Base-by-base conservation (phyloP, 176 grass and related monocot genomes). In the Melocanna baccifera region DNA sequence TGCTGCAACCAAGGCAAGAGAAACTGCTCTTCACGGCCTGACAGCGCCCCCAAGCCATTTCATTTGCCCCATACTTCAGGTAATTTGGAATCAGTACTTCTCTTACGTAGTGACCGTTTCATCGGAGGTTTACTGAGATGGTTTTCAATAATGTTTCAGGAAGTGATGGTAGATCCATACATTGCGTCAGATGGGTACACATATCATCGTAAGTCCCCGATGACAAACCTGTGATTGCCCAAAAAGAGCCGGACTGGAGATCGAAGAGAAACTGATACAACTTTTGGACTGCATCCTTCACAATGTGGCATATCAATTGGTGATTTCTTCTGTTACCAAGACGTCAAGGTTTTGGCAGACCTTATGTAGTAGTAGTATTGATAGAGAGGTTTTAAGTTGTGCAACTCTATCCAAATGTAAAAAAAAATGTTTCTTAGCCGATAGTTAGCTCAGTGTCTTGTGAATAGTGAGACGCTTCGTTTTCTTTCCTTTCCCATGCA, bases 1-100 rank as follows among this genome's bases (percentile, higher is more conserved):
- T 71, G 39, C 80, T 12, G 91, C 94, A 4, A 51, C 29, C 45
- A 84, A 65, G 65, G 79, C 70, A 3, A 87, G 79, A 62, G 76
- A 87, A 53, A 12, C 30, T 4, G 41, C 83, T 39, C 40, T 82
- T 67, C 59, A 73, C 16, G n/a, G 73, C 4, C 61, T 67, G 15
- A 59, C 79, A 2, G 75, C 82, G 13, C 85, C 91, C 13, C 91
- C 89, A 2, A 84, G 86, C 29, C 94, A 97, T 68, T 97, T 97
- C 80, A 71, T 97, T 6, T 97, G 94, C 77, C 94, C 94, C 57
- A 92, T 97, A 90, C 85, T 97, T 86, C 89, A 94, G 92, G 92
- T 94, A 8, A 34, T 10, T 9, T 79, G 81, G 15, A 26, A 29
- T 20, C 14, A 7, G 20, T 28, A 20, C 75, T 74, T 45, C 13